phyloP scores from a whole-genome alignment of 257 asterid species.

The Salvia hispanica region DNA sequence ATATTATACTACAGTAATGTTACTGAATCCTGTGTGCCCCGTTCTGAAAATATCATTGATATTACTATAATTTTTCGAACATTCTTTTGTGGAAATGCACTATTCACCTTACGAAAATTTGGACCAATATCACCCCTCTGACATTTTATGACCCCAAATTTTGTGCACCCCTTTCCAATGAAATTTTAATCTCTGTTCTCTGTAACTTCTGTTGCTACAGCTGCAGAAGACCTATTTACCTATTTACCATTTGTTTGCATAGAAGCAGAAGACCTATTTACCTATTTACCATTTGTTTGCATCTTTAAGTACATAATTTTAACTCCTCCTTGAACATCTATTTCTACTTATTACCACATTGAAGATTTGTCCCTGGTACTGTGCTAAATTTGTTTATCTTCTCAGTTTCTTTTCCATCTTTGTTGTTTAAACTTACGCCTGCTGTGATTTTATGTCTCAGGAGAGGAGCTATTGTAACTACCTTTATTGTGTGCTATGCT shows the following conservation, averaged over 20 bases:
- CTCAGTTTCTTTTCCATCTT: neutral
- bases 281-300: neutral
- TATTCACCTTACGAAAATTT: neutral
- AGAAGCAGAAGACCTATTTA: neutral
- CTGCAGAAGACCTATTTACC: neutral
- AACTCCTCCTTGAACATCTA: neutral
- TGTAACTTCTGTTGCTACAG: neutral
- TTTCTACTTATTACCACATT: neutral
- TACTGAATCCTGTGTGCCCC: neutral
- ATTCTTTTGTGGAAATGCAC: constrained; percentile 2
- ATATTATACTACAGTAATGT: neutral
- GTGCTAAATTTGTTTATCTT: neutral
- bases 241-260: neutral
- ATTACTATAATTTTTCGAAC: neutral
- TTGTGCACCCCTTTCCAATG: neutral
- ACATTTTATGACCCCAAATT: neutral
- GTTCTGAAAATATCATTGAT: neutral
- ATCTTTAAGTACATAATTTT: neutral
- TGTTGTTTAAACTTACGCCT: constrained; percentile 23
- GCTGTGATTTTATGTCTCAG: constrained; percentile 44
- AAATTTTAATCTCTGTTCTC: neutral
- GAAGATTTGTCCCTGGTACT: constrained; percentile 23
- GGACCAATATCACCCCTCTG: neutral
- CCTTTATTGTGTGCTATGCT: constrained; percentile 79
- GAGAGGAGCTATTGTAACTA: constrained; percentile 90